Percentiles rank a stretch among this genome's conserved stretches.
Conservation (phyloP, 768 basidiomycete species). For the Obba rivulosa region DNA sequence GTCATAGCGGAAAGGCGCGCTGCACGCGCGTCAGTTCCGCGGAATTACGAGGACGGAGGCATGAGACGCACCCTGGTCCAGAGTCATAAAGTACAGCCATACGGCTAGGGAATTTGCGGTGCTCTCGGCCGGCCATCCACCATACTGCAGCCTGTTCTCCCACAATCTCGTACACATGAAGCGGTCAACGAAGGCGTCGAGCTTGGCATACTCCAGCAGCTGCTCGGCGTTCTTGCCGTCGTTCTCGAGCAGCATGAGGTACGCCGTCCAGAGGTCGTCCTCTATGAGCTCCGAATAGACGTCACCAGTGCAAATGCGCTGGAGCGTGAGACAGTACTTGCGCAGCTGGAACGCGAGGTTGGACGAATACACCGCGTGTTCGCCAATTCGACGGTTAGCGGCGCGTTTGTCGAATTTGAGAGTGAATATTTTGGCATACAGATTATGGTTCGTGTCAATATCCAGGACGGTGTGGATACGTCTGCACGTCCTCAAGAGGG, state of each 20-base stretch:
- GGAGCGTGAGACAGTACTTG: slow-evolving; percentile 30
- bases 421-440: slow-evolving; percentile 52
- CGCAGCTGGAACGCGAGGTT: slow-evolving; percentile 35
- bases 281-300: slow-evolving; percentile 19
- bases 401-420: slow-evolving; percentile 53
- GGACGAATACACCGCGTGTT: slow-evolving; percentile 29
- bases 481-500: slow-evolving; percentile 43
- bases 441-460: slow-evolving; percentile 25
- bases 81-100: slow-evolving; percentile 61
- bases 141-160: slow-evolving; percentile 25
- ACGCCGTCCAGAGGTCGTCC: slow-evolving; percentile 43
- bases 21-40: background rate
- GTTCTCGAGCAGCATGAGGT: slow-evolving; percentile 57
- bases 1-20: slow-evolving; percentile 11
- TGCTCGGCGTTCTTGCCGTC: slow-evolving; percentile 60
- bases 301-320: slow-evolving; percentile 27
- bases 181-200: slow-evolving; percentile 38
- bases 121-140: slow-evolving; percentile 56
- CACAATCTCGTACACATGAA: slow-evolving; percentile 44
- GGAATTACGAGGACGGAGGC: background rate
- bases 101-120: slow-evolving; percentile 46
- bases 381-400: slow-evolving; percentile 43
- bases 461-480: slow-evolving; percentile 34
- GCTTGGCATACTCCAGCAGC: slow-evolving; percentile 37
- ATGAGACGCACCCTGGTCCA: slow-evolving; percentile 37